A percentile compares a stretch with the other conserved stretches of the same genome.
These are phyloP conservation scores for Mycena leptocephala DNA, from an alignment of 768 basidiomycete genomes.

Conservation along the genomic window DNA sequence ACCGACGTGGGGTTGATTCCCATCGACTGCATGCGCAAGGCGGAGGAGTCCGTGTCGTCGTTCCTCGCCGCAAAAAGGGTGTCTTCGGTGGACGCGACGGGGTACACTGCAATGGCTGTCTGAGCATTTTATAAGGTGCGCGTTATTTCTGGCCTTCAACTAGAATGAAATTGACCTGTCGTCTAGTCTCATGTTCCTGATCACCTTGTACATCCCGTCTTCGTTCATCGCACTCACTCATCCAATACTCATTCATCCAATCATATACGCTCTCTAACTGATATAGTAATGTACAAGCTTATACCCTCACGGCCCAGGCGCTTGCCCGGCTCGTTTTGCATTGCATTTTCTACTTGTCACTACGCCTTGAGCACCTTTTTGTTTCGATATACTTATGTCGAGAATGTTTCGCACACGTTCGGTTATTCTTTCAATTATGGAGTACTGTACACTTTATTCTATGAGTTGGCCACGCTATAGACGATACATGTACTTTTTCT, in stretches of 20 bases:
- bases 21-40: constrained; percentile 75
- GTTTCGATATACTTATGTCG: neutral
- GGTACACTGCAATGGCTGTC: constrained; percentile 27
- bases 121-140: constrained; percentile 4
- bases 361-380: neutral
- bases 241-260: neutral
- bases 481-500: neutral
- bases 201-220: neutral
- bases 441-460: neutral
- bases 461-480: neutral
- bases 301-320: neutral
- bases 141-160: no score
- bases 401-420: neutral
- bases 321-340: neutral
- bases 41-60: constrained; percentile 61
- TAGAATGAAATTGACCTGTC: no score
- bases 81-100: constrained; percentile 50
- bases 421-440: neutral
- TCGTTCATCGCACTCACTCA: neutral
- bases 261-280: neutral
- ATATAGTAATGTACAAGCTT: neutral
- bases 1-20: constrained; percentile 70
- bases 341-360: neutral
- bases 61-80: constrained; percentile 68
- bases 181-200: neutral